Conservation (phyloP, 257 asterid genomes). For the Fraxinus quadrangulata region DNA sequence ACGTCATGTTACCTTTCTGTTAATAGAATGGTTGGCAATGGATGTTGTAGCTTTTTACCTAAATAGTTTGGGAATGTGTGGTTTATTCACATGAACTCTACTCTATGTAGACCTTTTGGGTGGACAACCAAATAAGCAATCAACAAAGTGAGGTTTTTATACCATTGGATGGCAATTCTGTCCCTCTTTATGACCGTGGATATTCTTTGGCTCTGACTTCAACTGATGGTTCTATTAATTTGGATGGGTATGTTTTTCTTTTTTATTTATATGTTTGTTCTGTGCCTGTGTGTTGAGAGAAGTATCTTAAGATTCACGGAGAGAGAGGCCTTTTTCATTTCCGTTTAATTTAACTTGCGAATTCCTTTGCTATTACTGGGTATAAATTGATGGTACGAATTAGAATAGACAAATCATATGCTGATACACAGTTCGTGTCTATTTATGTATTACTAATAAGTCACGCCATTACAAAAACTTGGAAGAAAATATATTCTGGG, state of each 20-base stretch:
- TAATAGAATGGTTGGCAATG: conserved; percentile 12
- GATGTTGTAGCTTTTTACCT: conserved; percentile 15
- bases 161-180: conserved; percentile 67
- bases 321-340: not conserved
- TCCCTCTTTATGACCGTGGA: conserved; percentile 94
- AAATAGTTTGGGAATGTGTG: conserved; percentile 7
- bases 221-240: conserved; percentile 54
- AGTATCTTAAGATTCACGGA: not conserved
- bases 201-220: conserved; percentile 81
- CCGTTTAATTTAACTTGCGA: too few species aligned
- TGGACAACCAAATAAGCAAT: conserved; percentile 55
- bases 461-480: too few species aligned
- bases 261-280: conserved; percentile 14
- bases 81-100: not conserved
- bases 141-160: conserved; percentile 47
- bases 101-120: conserved; percentile 78
- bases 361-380: not conserved
- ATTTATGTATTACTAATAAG: too few species aligned
- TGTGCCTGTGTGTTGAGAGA: too few species aligned
- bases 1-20: not conserved
- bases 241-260: conserved; percentile 57
- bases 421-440: too few species aligned
- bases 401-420: too few species aligned
- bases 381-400: too few species aligned
- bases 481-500: too few species aligned